A percentile compares a stretch with the other conserved stretches of the same genome.
These are phyloP conservation scores for Dioscorea cayenensis DNA, from an alignment of 116 monocot species.

Conservation along the genomic window DNA sequence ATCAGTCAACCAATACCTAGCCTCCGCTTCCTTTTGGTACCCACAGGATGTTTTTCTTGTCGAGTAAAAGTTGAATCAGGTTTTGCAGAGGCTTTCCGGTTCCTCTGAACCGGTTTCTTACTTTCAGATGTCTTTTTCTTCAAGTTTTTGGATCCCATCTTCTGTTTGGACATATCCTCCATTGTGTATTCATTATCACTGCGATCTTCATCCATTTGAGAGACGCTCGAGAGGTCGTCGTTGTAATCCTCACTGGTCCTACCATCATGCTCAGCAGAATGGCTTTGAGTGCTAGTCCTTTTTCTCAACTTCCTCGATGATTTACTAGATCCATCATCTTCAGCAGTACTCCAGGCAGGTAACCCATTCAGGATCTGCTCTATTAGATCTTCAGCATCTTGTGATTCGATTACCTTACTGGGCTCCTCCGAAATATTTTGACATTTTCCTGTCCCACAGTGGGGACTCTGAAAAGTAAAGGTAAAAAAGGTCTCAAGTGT, in stretches of 20 bases:
- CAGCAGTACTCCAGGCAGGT: conserved; percentile 2
- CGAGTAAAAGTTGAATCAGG: conserved; percentile 14
- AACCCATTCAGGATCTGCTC: neutral
- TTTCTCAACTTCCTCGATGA: conserved; percentile 24
- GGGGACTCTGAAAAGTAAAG: conserved; percentile 3
- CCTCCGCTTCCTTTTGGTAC: conserved; percentile 42
- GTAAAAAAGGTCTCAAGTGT: neutral
- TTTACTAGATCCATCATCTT: conserved; percentile 8
- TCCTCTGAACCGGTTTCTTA: conserved; percentile 18
- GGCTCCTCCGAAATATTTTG: neutral
- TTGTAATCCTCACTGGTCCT: conserved; percentile 10
- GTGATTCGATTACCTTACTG: neutral
- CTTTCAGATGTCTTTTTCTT: conserved; percentile 15
- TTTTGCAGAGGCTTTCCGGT: conserved; percentile 21
- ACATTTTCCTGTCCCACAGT: neutral
- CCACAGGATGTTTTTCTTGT: conserved; percentile 45
- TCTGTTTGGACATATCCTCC: conserved; percentile 21
- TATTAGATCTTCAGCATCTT: conserved; percentile 12
- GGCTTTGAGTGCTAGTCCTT: neutral
- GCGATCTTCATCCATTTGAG: conserved; percentile 18
- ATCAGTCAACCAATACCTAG: conserved; percentile 38
- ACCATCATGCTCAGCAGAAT: conserved; percentile 11
- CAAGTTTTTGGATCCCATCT: conserved; percentile 15
- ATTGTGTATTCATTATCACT: conserved; percentile 32
- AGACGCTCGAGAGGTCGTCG: conserved; percentile 13